Base-by-base conservation (phyloP, 768 basidiomycete species). In the Hericium rajendrae region DNA sequence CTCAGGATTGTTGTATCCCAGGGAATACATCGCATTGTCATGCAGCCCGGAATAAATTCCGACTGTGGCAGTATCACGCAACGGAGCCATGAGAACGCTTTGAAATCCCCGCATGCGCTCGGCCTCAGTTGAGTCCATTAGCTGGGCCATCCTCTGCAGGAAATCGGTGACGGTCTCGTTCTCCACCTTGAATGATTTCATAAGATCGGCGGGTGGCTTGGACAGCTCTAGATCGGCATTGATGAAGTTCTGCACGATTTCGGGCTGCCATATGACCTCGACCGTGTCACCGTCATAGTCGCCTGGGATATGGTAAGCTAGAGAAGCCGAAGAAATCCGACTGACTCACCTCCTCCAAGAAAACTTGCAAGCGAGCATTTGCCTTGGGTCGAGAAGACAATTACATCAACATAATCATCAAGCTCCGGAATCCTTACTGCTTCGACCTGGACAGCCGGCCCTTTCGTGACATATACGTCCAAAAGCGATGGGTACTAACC, bases 241-340 rank as follows among this genome's bases (percentile, higher is more conserved):
- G n/a, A 59, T 65, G 67, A 90, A 90, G 1, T 62, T 53, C 3
- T 68, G 48, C 12, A 88, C 84, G 20, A 88, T 72, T 15, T 71
- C 66, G 0, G 79, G 78, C 28, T 84, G 73, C 78, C 81, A 86
- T 37, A 83, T 81, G 1, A 79, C 76, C 6, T 75, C 67, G 4
- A 76, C 78, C 16, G 76, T 82, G 58, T 86, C 86, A 1, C 86
- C 86, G 61, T 88, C 86, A 60, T 86, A 86, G 59, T 88, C 86
- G 20, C 85, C 85, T 82, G 20, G 11, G 53, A 55, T 22, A 16
- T 11, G 8, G 6, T 26, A 24, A 20, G 46, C 49, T 3, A 51
- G 38, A 15, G 32, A 37, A 57, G 18, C 1, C 28, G 18, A 24
- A 32, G 18, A 37, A n/a, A 2, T 1, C 24, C 32, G 10, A 22